Evolutionary conservation across 768 basidiomycete species (phyloP).

Genomic region (Phanerochaete sordida): DNA sequence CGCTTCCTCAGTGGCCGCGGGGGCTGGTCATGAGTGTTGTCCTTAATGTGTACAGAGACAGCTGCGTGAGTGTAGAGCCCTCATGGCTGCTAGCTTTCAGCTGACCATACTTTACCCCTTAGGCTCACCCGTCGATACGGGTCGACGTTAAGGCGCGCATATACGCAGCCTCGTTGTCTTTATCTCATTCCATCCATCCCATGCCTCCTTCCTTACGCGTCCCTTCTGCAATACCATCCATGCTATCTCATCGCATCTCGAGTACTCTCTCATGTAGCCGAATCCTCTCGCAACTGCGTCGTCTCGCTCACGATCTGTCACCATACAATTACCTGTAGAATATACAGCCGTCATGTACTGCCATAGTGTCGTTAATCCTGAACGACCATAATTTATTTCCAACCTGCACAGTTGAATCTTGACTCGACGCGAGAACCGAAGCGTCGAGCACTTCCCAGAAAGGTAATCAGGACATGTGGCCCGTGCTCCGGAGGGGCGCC

Average conservation of each 20-base stretch:
- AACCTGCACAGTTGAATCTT: background rate
- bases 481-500: conserved; percentile 4
- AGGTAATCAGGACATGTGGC: conserved; percentile 7
- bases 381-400: conserved; percentile 1
- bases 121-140: conserved; percentile 9
- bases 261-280: conserved; percentile 10
- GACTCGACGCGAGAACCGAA: background rate
- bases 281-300: conserved; percentile 6
- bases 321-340: conserved; percentile 7
- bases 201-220: conserved; percentile 7
- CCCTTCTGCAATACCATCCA: conserved; percentile 6
- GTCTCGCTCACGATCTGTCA: conserved; percentile 1
- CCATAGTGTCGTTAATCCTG: background rate
- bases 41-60: background rate
- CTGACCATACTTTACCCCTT: too few relatives aligned
- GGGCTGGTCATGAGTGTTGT: conserved; percentile 52
- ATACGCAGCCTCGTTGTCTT: conserved; percentile 8
- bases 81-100: background rate
- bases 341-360: conserved; percentile 3
- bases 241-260: conserved; percentile 15
- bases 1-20: conserved; percentile 75
- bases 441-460: background rate
- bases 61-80: background rate
- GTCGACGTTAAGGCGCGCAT: background rate
- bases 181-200: conserved; percentile 5